A percentile compares a stretch with the other conserved stretches of the same genome.
These are phyloP conservation scores for Teunomyces pallodes DNA, from an alignment of 805 yeast genomes.

Conservation along the genomic window DNA sequence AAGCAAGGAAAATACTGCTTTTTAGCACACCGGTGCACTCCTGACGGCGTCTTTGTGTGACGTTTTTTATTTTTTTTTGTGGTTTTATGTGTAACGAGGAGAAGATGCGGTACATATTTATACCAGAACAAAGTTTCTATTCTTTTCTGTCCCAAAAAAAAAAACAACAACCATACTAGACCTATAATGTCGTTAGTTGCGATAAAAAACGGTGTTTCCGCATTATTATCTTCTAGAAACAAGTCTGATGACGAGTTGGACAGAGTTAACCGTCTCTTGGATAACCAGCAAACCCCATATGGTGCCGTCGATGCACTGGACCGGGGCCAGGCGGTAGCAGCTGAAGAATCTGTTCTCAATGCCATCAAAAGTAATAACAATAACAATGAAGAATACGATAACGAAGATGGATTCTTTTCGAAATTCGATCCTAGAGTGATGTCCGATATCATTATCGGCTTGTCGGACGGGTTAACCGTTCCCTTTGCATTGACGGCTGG, in stretches of 20 bases:
- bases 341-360: constrained; percentile 34
- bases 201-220: constrained; percentile 33
- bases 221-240: constrained; percentile 20
- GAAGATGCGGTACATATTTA: not conserved
- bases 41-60: not conserved
- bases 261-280: constrained; percentile 29
- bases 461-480: constrained; percentile 93
- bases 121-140: not conserved
- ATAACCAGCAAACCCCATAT: constrained; percentile 34
- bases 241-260: constrained; percentile 30
- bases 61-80: not conserved
- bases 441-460: constrained; percentile 90
- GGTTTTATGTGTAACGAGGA: not conserved
- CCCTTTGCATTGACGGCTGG: constrained; percentile 99
- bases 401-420: constrained; percentile 40
- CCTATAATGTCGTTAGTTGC: constrained; percentile 30
- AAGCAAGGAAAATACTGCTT: not conserved
- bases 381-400: constrained; percentile 22
- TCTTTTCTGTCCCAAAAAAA: not conserved
- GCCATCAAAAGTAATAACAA: constrained; percentile 26
- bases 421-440: constrained; percentile 86
- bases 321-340: constrained; percentile 33
- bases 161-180: not conserved
- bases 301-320: constrained; percentile 33
- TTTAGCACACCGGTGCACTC: not conserved